These are phyloP conservation scores for Allium fistulosum DNA, from an alignment of 106 monocot species.

Conservation along the genomic window DNA sequence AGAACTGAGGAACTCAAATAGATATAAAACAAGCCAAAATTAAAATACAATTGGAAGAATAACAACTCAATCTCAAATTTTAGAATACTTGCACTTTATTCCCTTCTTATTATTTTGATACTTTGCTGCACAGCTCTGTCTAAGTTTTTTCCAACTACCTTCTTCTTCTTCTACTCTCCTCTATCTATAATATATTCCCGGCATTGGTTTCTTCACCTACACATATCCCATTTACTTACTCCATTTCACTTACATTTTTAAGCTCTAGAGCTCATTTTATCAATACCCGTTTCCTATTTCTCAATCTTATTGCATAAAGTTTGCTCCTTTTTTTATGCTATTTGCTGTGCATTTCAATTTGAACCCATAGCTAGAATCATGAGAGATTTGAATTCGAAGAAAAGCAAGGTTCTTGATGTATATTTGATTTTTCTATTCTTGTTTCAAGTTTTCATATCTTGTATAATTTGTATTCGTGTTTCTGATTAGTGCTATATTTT, in stretches of 20 bases:
- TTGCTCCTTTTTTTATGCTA: not conserved
- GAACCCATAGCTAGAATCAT: not conserved
- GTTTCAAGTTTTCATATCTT: not conserved
- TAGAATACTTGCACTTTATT: not conserved
- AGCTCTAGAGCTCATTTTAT: not conserved
- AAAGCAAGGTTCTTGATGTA: constrained; percentile 1
- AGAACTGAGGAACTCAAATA: not conserved
- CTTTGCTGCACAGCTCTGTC: not conserved
- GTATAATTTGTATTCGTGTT: not conserved
- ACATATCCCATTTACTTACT: too few relatives aligned
- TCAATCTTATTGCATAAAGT: not conserved
- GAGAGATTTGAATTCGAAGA: constrained; percentile 2
- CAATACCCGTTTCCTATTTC: not conserved
- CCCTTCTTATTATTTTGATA: not conserved
- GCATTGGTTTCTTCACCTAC: too few relatives aligned
- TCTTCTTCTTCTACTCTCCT: not conserved
- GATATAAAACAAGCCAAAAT: not conserved
- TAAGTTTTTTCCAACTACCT: not conserved
- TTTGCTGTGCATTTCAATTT: not conserved
- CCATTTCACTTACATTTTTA: not conserved
- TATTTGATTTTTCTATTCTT: not conserved
- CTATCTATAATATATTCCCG: not conserved
- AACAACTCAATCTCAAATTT: not conserved
- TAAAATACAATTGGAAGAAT: not conserved
- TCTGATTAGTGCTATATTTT: not conserved